phyloP scores from a whole-genome alignment of 2,329 filamentous ascomycete genomes.

The Fusarium stilboides region DNA sequence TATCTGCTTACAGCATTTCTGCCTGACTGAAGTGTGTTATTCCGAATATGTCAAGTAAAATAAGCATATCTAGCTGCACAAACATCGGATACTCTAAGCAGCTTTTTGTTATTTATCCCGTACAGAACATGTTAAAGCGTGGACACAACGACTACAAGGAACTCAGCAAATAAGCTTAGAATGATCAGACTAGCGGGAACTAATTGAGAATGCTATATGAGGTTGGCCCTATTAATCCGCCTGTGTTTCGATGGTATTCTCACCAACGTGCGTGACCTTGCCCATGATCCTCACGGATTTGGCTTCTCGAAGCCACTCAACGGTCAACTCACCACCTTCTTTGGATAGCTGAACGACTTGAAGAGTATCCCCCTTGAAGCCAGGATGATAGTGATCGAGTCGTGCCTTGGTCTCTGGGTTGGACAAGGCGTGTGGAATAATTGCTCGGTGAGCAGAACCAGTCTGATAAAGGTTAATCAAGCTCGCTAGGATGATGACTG shows the following conservation, averaged over 20 bases:
- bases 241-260: neutral
- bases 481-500: rapidly evolving
- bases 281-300: conserved; percentile 24
- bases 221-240: neutral
- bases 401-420: neutral
- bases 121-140: too few relatives aligned
- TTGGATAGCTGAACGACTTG: conserved; percentile 13
- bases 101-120: too few relatives aligned
- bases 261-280: neutral
- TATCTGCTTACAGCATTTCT: too few relatives aligned
- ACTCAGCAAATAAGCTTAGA: too few relatives aligned
- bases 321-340: conserved; percentile 10
- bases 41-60: too few relatives aligned
- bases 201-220: too few relatives aligned
- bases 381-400: neutral
- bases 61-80: too few relatives aligned
- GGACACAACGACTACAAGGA: too few relatives aligned
- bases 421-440: conserved; percentile 4
- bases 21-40: too few relatives aligned
- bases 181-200: too few relatives aligned
- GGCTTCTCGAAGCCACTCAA: conserved; percentile 5
- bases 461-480: neutral
- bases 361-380: neutral
- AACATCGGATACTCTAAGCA: too few relatives aligned
- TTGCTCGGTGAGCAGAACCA: conserved; percentile 22